A percentile compares a stretch with the other conserved stretches of the same genome.
These are phyloP conservation scores for Teratosphaeria gauchensis DNA, from an alignment of 2,329 filamentous ascomycete genomes.

Conservation along the genomic window DNA sequence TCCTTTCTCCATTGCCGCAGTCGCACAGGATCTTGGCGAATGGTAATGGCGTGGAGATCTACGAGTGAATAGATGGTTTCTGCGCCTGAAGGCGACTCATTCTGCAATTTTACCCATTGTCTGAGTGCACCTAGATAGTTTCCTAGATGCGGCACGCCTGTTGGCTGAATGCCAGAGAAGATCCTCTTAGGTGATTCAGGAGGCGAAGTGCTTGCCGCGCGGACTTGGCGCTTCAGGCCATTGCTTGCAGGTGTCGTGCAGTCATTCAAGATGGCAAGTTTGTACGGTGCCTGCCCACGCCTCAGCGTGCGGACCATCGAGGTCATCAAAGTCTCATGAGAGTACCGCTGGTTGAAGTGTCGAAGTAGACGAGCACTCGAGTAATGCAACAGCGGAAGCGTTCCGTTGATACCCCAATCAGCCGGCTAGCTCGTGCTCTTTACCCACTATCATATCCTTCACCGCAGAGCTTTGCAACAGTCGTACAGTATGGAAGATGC, in stretches of 20 bases:
- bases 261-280: not conserved
- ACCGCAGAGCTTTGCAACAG: not conserved
- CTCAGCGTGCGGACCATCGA: not conserved
- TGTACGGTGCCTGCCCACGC: not conserved
- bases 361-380: not conserved
- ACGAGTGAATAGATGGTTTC: slow-evolving; percentile 78
- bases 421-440: not conserved
- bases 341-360: not conserved
- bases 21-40: slow-evolving; percentile 54
- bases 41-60: slow-evolving; percentile 86
- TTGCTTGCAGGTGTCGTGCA: not conserved
- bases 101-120: slow-evolving; percentile 76
- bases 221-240: not conserved
- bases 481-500: not conserved
- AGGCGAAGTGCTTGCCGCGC: not conserved
- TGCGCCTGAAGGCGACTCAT: slow-evolving; percentile 46
- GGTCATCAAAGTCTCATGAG: not conserved
- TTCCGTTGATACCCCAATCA: not conserved
- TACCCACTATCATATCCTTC: not conserved
- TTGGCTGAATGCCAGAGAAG: slow-evolving; percentile 96
- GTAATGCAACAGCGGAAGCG: not conserved
- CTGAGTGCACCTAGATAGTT: slow-evolving; percentile 88
- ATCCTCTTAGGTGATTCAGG: slow-evolving; percentile 42
- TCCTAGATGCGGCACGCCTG: slow-evolving; percentile 83
- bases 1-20: slow-evolving; percentile 60